Base-by-base conservation (phyloP, 208 protist genomes). In the Leishmania gerbilli region DNA sequence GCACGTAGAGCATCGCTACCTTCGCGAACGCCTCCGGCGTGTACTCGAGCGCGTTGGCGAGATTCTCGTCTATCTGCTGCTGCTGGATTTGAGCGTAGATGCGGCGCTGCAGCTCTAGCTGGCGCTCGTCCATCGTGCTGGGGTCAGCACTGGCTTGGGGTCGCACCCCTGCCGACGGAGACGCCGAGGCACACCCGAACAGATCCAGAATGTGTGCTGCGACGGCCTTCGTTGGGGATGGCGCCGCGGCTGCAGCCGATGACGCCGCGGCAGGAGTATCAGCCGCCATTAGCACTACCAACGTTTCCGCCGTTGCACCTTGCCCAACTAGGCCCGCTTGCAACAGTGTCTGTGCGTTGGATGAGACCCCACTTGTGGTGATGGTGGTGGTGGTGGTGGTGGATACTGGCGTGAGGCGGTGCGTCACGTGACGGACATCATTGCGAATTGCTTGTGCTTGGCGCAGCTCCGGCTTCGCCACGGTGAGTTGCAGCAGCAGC, bases 1-100 rank as follows among this genome's bases (percentile, higher is more conserved):
- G 74, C 49, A 99, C 92, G 85, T 98, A 99, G 21, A 99, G 87
- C 97, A 99, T 99, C 58, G 88, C 78, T 13, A 98, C 95, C 13
- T 8, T 17, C 4, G 79, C 93, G 81, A 99, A 99, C 1, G 90
- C 84, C 89, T 99, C 98, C n/a, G 98, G 98, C 7, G 90, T 98
- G 83, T 98, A 92, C 86, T 99, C 98, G 17, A 99, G 87, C 27
- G 98, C 98, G 58, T 90, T 83, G 37, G 85, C 78, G 69, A 98
- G 82, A 86, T 97, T 99, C 53, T 98, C 88, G 24, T 96, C 87
- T 42, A 99, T 93, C 51, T 99, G 97, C 55, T 89, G 78, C 81
- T 87, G 83, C 40, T 91, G 88, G 53, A 98, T 99, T 6, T 79
- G 71, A 62, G 98, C 91, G 72, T 98, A 96, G 24, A 98, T 42